Evolutionary conservation across 2,329 filamentous ascomycete species (phyloP), one percentile per base, ranked within the genome.

Genomic region (Arthrobotrys entomopaga): DNA sequence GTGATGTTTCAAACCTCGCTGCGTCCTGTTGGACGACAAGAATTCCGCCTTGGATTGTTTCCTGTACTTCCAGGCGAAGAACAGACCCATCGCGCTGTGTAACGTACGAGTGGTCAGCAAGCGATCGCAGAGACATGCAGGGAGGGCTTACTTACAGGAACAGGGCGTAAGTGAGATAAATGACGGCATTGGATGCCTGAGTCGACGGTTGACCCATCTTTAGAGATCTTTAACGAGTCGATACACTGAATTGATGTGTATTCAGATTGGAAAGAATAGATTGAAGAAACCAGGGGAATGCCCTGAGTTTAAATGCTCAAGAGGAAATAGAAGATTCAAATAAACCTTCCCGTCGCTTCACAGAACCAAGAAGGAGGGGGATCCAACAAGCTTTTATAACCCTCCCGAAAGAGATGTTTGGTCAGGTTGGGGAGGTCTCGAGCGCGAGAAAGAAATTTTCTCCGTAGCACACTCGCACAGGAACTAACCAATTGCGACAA

Each of bases 171-270:
- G 90, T 92, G 61, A 92, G 83, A 80, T 93, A 94, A 80, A 95
- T 90, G 80, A 94, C 85, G 84, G 91, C 91, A 84, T 94, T 93
- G 34, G 91, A 93, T 80, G 91, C 91, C 85, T 86, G 83, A 65
- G 84, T 87, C 1, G 91, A 93, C 70, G 90, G 91, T 77, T 89
- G 86, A 19, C 90, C 90, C 91, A 94, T 95, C 67, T 26, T 77
- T 38, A 50, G 29, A 26, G 8, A 5, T 40, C 13, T 7, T 40
- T 13, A 40, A 40, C 13, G n/a, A n/a, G n/a, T n/a, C n/a, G n/a
- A n/a, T n/a, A n/a, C n/a, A n/a, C n/a, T 11, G 5, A 48, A 48
- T 49, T 19, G 8, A 57, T 52, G 46, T 16, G 16, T 5, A 48
- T 48, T 48, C 43, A 48, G 19, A 49, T 3, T 49, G 4, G 19